Evolutionary conservation across 2,329 filamentous ascomycete species (phyloP).

Genomic region (Ceratocystiopsis sp.): DNA sequence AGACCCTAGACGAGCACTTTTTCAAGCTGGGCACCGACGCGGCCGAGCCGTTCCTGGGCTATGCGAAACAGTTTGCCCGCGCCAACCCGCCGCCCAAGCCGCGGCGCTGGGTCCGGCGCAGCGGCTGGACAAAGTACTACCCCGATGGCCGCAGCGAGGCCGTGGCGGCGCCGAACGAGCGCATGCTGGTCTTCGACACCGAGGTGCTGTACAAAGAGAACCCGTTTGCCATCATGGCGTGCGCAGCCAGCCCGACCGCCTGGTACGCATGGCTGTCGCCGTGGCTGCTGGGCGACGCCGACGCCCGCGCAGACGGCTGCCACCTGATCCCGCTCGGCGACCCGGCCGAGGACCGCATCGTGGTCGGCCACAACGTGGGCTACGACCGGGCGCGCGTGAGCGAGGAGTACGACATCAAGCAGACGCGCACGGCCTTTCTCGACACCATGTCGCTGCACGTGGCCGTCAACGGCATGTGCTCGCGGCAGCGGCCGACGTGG

Average conservation of each 20-base stretch:
- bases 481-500: constrained; percentile 88
- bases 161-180: constrained; percentile 61
- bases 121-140: constrained; percentile 92
- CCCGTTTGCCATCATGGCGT: constrained; percentile 91
- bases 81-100: constrained; percentile 42
- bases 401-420: constrained; percentile 76
- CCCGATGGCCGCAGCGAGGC: constrained; percentile 51
- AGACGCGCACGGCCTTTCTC: constrained; percentile 72
- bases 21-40: constrained; percentile 71
- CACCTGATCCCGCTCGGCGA: constrained; percentile 84
- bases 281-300: constrained; percentile 72
- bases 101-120: constrained; percentile 56
- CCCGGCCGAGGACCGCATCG: constrained; percentile 50
- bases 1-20: constrained; percentile 86
- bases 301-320: constrained; percentile 37
- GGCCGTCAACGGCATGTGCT: constrained; percentile 98
- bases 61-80: constrained; percentile 58
- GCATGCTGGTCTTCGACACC: constrained; percentile 81
- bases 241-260: constrained; percentile 69
- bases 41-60: constrained; percentile 64
- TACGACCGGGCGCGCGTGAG: constrained; percentile 78
- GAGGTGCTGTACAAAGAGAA: constrained; percentile 94
- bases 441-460: constrained; percentile 98
- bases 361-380: constrained; percentile 90
- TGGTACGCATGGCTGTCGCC: constrained; percentile 98